These are phyloP conservation scores for Trametes meyenii DNA, from an alignment of 768 basidiomycete species.

Conservation along the genomic window DNA sequence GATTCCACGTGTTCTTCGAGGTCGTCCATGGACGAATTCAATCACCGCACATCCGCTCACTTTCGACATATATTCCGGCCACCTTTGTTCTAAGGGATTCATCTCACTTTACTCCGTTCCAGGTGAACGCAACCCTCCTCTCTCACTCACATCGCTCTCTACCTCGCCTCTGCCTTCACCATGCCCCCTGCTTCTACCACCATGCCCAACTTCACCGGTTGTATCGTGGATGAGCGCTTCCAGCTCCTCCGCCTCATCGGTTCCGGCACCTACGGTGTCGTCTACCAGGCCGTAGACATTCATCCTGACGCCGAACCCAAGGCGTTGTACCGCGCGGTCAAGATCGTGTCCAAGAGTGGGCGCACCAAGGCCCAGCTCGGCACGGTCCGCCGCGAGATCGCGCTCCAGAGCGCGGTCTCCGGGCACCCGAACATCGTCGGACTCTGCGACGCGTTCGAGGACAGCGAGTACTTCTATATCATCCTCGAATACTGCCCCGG, in stretches of 20 bases:
- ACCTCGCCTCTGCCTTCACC: conserved; percentile 2
- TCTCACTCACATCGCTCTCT: conserved; percentile 3
- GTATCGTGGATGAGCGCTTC: conserved; percentile 64
- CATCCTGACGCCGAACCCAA: background rate
- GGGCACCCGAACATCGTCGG: conserved; percentile 68
- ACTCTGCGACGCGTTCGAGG: conserved; percentile 64
- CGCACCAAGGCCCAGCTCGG: conserved; percentile 6
- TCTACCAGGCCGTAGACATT: conserved; percentile 78
- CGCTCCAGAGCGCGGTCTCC: conserved; percentile 54
- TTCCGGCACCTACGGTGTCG: conserved; percentile 94
- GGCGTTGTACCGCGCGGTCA: conserved; percentile 25
- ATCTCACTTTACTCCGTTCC: conserved; percentile 10
- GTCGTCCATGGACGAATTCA: background rate
- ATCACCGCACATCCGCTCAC: background rate
- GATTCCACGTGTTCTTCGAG: background rate
- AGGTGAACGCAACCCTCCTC: conserved; percentile 15
- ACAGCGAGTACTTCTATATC: conserved; percentile 67
- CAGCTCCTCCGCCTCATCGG: conserved; percentile 86
- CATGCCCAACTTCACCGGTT: conserved; percentile 26
- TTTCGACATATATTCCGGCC: conserved; percentile 6
- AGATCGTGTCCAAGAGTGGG: conserved; percentile 24
- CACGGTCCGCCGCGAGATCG: conserved; percentile 66
- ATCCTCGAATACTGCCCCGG: conserved; percentile 50
- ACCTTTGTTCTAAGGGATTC: background rate
- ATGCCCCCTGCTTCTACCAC: conserved; percentile 19